A percentile compares a stretch with the other conserved stretches of the same genome.
phyloP scores from a whole-genome alignment of 192 early-diverging fungal genomes.

The Oehlia diaphana region DNA sequence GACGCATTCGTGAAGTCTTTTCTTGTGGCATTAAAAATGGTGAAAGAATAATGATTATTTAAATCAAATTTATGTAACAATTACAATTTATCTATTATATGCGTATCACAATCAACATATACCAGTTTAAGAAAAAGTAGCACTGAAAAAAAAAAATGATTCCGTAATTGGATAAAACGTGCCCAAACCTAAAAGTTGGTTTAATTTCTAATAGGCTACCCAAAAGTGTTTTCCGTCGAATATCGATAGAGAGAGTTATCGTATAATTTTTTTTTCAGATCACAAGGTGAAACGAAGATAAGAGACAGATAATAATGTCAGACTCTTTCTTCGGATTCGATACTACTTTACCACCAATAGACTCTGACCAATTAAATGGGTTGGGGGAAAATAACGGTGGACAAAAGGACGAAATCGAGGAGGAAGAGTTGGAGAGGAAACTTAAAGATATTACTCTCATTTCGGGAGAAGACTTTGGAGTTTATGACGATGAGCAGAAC shows the following conservation, averaged over 20 bases:
- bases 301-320: constrained; percentile 32
- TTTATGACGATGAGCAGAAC: constrained; percentile 61
- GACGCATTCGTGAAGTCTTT: not conserved
- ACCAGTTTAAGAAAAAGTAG: not conserved
- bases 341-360: constrained; percentile 51
- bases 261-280: not conserved
- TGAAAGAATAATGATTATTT: too few relatives aligned
- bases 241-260: too few relatives aligned
- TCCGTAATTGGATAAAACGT: not conserved
- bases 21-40: not conserved
- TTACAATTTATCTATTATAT: too few relatives aligned
- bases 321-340: constrained; percentile 53
- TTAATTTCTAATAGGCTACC: not conserved
- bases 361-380: constrained; percentile 34
- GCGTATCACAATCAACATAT: not conserved
- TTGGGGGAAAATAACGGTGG: constrained; percentile 30
- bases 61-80: too few relatives aligned
- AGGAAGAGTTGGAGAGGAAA: constrained; percentile 37
- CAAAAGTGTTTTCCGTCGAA: not conserved
- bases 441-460: constrained; percentile 40
- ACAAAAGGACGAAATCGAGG: constrained; percentile 27
- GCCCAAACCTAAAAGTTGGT: not conserved
- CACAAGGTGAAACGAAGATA: not conserved
- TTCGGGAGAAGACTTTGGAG: constrained; percentile 58
- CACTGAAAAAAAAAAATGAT: not conserved